phyloP scores from a whole-genome alignment of 164 flowering plant genomes.

The Piper longum region DNA sequence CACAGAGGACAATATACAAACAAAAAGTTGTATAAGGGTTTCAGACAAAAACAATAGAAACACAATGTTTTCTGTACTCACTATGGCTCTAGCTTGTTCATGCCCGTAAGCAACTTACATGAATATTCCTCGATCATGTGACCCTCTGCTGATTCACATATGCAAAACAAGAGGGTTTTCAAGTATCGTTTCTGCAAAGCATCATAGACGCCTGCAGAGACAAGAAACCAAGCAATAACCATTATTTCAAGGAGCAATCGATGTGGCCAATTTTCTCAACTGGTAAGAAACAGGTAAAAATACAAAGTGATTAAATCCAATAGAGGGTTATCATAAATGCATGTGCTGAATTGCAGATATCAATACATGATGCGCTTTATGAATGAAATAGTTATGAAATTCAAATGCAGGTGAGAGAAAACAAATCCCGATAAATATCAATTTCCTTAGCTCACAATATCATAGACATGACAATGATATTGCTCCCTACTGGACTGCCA shows the following conservation, averaged over 20 bases:
- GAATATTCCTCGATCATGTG: slow-evolving; percentile 91
- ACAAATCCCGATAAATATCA: no score
- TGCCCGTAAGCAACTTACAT: slow-evolving; percentile 29
- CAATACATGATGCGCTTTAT: no score
- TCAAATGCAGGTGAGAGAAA: no score
- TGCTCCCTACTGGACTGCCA: no score
- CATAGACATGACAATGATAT: no score
- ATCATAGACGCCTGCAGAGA: slow-evolving; percentile 70
- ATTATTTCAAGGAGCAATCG: not conserved
- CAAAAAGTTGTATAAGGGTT: not conserved
- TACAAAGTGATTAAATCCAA: not conserved
- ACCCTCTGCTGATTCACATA: slow-evolving; percentile 73
- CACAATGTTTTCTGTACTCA: not conserved
- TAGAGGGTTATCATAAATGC: no score
- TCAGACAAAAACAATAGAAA: not conserved
- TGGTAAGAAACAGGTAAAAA: no score
- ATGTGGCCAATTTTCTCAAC: not conserved
- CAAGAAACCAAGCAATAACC: not conserved
- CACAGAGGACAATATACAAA: not conserved
- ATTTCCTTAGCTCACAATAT: no score
- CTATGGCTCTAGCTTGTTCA: not conserved
- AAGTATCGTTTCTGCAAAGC: slow-evolving; percentile 84
- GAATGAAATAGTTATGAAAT: no score
- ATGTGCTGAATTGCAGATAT: no score
- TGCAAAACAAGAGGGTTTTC: slow-evolving; percentile 71